A percentile compares a stretch with the other conserved stretches of the same genome.
phyloP scores from a whole-genome alignment of 805 yeast genomes.

The Teunomyces gatunensis region DNA sequence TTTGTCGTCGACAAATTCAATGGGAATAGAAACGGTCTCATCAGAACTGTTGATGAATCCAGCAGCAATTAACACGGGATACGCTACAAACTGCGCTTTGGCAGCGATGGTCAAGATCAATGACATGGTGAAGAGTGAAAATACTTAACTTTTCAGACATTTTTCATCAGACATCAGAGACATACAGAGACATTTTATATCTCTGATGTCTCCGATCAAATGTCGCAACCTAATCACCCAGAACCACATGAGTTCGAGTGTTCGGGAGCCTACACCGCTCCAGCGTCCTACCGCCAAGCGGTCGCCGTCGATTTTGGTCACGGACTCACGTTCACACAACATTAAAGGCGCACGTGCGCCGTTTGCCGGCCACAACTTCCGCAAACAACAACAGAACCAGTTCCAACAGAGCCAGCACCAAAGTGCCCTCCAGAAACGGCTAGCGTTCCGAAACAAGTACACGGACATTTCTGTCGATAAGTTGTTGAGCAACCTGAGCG shows the following conservation, averaged over 20 bases:
- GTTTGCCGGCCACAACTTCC: conserved; percentile 64
- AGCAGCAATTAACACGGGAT: conserved; percentile 75
- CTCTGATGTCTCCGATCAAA: too few relatives aligned
- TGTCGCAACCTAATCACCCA: too few relatives aligned
- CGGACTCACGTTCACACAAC: conserved; percentile 70
- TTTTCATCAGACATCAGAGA: background rate
- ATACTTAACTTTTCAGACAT: background rate
- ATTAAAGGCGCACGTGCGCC: conserved; percentile 64
- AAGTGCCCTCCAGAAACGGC: conserved; percentile 24
- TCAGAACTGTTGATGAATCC: conserved; percentile 57
- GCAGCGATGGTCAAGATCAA: conserved; percentile 68
- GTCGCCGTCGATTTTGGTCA: conserved; percentile 90
- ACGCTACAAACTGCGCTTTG: conserved; percentile 82
- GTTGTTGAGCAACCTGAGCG: conserved; percentile 73
- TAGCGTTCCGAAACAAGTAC: conserved; percentile 47
- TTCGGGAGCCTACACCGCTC: conserved; percentile 1
- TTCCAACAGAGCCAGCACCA: conserved; percentile 19
- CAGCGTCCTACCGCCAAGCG: conserved; percentile 68
- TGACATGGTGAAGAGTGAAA: conserved; percentile 30
- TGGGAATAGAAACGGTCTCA: conserved; percentile 47
- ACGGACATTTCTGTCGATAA: conserved; percentile 81
- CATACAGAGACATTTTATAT: too few relatives aligned
- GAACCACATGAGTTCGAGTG: conserved; percentile 2
- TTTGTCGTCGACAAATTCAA: conserved; percentile 73
- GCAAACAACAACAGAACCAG: conserved; percentile 34